phyloP scores from a whole-genome alignment of 2,329 filamentous ascomycete species.

The Hypoxylon sp. region DNA sequence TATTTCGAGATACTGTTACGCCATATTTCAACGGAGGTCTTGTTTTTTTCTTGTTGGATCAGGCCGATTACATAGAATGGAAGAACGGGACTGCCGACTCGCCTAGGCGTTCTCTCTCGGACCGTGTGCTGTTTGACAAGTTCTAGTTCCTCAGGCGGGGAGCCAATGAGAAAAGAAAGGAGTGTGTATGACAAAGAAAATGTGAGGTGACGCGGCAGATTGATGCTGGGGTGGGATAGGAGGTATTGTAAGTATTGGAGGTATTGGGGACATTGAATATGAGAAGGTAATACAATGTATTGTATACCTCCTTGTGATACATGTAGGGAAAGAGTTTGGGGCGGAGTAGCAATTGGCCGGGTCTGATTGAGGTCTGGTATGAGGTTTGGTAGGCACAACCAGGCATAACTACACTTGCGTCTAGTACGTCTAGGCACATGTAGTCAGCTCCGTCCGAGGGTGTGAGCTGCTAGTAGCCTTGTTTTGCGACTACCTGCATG shows the following conservation, averaged over 20 bases:
- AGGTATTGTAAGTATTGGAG: neutral
- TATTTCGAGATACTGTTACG: constrained; percentile 26
- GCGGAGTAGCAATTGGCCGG: constrained; percentile 15
- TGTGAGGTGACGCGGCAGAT: constrained; percentile 41
- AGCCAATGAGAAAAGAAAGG: constrained; percentile 33
- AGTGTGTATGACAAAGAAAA: constrained; percentile 35
- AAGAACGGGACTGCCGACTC: constrained; percentile 22
- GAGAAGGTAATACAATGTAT: neutral
- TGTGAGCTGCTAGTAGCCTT: constrained; percentile 22
- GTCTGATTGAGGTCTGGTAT: neutral
- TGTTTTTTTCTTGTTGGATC: constrained; percentile 10
- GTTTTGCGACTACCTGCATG: constrained; percentile 26
- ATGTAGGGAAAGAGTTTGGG: constrained; percentile 20
- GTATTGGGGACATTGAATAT: neutral
- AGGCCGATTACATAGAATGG: constrained; percentile 5
- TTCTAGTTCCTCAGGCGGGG: constrained; percentile 37
- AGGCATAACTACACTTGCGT: too few relatives aligned
- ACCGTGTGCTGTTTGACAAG: constrained; percentile 30
- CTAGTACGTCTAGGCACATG: too few relatives aligned
- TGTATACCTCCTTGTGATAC: constrained; percentile 14
- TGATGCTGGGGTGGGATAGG: constrained; percentile 28
- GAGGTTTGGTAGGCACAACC: neutral
- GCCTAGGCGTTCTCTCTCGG: constrained; percentile 26
- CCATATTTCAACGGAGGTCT: constrained; percentile 33
- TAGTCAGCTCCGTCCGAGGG: constrained; percentile 18